A percentile compares a stretch with the other conserved stretches of the same genome.
These are phyloP conservation scores for Colletotrichum noveboracense DNA, from an alignment of 2,329 filamentous ascomycete species.

Conservation along the genomic window DNA sequence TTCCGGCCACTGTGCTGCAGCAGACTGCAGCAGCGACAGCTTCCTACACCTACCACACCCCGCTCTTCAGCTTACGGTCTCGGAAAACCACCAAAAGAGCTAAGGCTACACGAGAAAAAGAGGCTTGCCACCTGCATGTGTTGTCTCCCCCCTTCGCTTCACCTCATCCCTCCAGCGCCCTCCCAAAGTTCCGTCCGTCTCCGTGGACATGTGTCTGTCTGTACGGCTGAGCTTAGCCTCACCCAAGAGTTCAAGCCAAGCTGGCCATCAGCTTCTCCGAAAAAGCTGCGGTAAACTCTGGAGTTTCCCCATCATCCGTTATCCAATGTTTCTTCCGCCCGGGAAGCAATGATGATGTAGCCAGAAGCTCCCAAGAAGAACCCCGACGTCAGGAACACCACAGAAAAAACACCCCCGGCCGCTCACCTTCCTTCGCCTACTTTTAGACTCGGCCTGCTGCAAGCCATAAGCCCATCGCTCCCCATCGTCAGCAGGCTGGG, in stretches of 20 bases:
- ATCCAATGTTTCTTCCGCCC: not conserved
- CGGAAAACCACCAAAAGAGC: not conserved
- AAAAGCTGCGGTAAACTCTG: not conserved
- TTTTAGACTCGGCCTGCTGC: constrained; percentile 5
- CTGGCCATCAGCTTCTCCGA: not conserved
- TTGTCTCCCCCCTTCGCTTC: not conserved
- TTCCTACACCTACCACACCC: not conserved
- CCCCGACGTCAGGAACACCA: not conserved
- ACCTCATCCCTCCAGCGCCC: not conserved
- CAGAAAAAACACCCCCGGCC: not conserved
- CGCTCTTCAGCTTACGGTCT: constrained; percentile 6
- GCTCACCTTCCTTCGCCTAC: constrained; percentile 4
- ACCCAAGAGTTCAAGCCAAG: not conserved
- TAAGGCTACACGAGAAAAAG: not conserved
- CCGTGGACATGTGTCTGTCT: not conserved
- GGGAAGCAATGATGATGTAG: not conserved
- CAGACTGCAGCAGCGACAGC: not conserved
- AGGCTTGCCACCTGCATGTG: not conserved
- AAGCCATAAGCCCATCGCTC: constrained; percentile 8
- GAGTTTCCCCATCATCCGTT: not conserved
- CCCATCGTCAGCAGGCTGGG: constrained; percentile 1
- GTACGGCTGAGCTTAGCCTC: constrained; percentile 7
- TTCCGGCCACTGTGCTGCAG: not conserved
- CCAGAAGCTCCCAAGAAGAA: not conserved
- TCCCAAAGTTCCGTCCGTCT: not conserved